Evolutionary conservation across 1,284 basidiomycete species (phyloP), one percentile per base, ranked within the genome.

Genomic region (Cryptococcus sp.): DNA sequence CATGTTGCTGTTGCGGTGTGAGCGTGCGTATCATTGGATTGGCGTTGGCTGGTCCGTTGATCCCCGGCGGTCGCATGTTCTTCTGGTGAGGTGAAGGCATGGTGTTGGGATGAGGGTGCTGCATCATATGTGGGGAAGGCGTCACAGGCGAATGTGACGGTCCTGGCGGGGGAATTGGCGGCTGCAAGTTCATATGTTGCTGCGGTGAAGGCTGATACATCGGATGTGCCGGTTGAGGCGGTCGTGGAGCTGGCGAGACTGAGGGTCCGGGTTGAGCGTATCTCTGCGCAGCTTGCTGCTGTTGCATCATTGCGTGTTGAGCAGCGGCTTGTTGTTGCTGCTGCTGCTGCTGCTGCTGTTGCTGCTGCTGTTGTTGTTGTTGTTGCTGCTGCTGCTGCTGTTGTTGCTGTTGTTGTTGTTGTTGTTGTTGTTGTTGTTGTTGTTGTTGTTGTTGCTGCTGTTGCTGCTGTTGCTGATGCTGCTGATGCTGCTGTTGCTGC

Each of bases 61-160:
- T 63, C 5, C 54, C 44, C 11, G 69, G 70, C 1, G 69, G 72
- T 17, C 72, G 58, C 65, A 71, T 70, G 43, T 66, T 64, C 53
- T 72, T 69, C 51, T 65, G 64, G 51, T 73, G 65, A 7, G 71
- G 71, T 8, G 69, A 72, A 11, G 67, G 69, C 68, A 73, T 72
- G 20, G 67, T 59, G 19, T 44, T 53, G 23, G 63, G 63, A 47
- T 67, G 64, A 41, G 60, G 62, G 47, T 68, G 67, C 3, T 61
- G 57, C 23, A 61, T 56, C 65, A 70, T 68, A 29, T 67, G 68
- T 13, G 66, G 70, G 3, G 70, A 72, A 2, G 68, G 68, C 13
- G 59, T 61, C 22, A 68, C 54, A 20, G 70, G 70, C 7, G 70
- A 70, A 55, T 65, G 67, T 1, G 65, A 61, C 13, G 65, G 63